Evolutionary conservation across 345 rosid species (phyloP), one percentile per base, ranked within the genome.

Genomic region (Citrus sp.): DNA sequence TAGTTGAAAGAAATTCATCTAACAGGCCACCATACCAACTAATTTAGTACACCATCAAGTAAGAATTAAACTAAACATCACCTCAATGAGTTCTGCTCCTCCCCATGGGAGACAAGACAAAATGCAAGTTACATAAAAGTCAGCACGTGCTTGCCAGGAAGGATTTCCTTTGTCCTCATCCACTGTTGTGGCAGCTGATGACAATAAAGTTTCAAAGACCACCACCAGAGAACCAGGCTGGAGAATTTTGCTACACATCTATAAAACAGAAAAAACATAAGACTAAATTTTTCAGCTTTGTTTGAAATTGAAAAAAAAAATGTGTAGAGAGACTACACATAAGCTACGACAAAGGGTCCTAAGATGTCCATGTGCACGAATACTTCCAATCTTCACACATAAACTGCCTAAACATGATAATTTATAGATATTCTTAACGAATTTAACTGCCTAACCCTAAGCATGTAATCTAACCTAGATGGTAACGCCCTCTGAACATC

Each of bases 101-200:
- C 98, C 99, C 99, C 98, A 96, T 12, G 99, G 99, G 34, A 96
- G 97, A 75, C 94, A 94, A 24, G 98, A 91, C 84, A 94, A 92
- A 82, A 96, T 92, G 82, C 99, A 92, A 77, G 87, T 83, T 51
- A 94, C 95, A 70, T 94, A 94, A 74, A 92, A 96, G 89, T 96
- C 99, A 69, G 97, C 99, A 78, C 90, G 81, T 69, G 98, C 90
- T 87, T 96, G 98, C 97, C 99, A 96, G 24, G 94, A 90, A 56
- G 98, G 95, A 82, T 96, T 96, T 78, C 97, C 99, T 87, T 94
- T 94, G 85, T 96, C 99, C 85, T 96, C 99, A 79, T 96, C 99
- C 76, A 96, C 88, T 72, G 91, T 96, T 49, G 95, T 94, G 83
- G 98, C 98, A 77, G 98, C 98, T 76, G 98, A 92, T 69, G 99